These are phyloP conservation scores for Coemansia sp. DNA, from an alignment of 192 early-diverging fungal species.

Conservation along the genomic window DNA sequence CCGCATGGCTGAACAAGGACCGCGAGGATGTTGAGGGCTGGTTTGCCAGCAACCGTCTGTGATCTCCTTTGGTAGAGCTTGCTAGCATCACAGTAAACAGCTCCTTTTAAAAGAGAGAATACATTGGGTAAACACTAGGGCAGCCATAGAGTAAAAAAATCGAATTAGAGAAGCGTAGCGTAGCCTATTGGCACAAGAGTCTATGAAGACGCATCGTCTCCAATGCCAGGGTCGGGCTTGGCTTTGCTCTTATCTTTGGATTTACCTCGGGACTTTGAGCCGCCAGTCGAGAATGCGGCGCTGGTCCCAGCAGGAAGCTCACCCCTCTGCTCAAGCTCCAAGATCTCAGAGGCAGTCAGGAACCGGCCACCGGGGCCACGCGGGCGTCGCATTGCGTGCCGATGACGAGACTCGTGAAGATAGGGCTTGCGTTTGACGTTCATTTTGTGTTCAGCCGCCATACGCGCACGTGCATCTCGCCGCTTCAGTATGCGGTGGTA, in stretches of 20 bases:
- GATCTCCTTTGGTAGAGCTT: neutral
- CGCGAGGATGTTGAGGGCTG: slow-evolving; percentile 35
- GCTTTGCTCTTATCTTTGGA: slow-evolving; percentile 24
- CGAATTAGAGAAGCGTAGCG: neutral
- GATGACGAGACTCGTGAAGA: slow-evolving; percentile 95
- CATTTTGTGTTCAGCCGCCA: slow-evolving; percentile 77
- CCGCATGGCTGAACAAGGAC: slow-evolving; percentile 49
- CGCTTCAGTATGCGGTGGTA: slow-evolving; percentile 96
- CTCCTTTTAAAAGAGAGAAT: neutral
- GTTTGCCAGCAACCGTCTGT: slow-evolving; percentile 35
- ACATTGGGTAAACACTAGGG: neutral
- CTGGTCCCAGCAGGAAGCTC: slow-evolving; percentile 48
- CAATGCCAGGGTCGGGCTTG: slow-evolving; percentile 1
- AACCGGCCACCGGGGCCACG: slow-evolving; percentile 98
- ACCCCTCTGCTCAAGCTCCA: slow-evolving; percentile 56
- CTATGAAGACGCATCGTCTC: slow-evolving; percentile 17
- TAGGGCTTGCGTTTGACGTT: slow-evolving; percentile 82
- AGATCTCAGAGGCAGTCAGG: slow-evolving; percentile 78
- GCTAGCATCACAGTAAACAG: neutral
- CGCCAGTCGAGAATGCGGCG: slow-evolving; percentile 28
- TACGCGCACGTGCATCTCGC: slow-evolving; percentile 80
- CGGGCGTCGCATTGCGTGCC: slow-evolving; percentile 95
- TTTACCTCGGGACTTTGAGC: slow-evolving; percentile 34
- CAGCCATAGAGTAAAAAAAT: too few species aligned
- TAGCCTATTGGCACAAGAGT: neutral